Percentiles rank a stretch among this genome's conserved stretches.
phyloP scores from a whole-genome alignment of 2,329 filamentous ascomycete genomes.

The Beauveria brongniartii region DNA sequence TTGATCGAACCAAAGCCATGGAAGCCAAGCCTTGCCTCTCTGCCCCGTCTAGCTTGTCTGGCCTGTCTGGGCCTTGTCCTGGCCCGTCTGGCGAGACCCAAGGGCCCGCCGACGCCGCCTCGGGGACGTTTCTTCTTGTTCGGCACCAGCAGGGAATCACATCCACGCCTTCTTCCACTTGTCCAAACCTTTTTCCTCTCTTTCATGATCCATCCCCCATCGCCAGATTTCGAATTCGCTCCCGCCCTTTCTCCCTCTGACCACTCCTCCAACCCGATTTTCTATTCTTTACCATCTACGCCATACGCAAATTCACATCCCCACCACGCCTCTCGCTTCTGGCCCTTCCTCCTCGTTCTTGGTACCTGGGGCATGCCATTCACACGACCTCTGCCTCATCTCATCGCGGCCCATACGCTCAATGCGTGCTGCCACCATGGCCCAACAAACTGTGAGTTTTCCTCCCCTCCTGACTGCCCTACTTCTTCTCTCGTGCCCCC shows the following conservation, averaged over 20 bases:
- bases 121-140: slow-evolving; percentile 32
- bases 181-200: slow-evolving; percentile 8
- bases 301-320: background rate
- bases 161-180: slow-evolving; percentile 13
- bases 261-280: background rate
- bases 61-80: background rate
- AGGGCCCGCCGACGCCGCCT: slow-evolving; percentile 24
- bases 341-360: slow-evolving; percentile 15
- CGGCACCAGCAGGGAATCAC: slow-evolving; percentile 25
- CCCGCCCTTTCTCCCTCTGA: background rate
- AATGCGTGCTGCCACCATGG: slow-evolving; percentile 27
- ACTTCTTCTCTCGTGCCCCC: slow-evolving; percentile 14
- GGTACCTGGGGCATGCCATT: slow-evolving; percentile 22
- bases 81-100: background rate
- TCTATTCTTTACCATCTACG: background rate
- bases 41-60: background rate
- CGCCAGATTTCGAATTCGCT: background rate
- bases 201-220: slow-evolving; percentile 6
- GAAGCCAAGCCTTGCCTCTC: background rate
- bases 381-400: slow-evolving; percentile 21
- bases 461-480: background rate
- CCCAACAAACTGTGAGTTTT: slow-evolving; percentile 30
- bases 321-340: slow-evolving; percentile 9
- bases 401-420: slow-evolving; percentile 25
- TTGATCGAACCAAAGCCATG: background rate